Base-by-base conservation (phyloP, 805 yeast species). In the Lachancea nothofagi region DNA sequence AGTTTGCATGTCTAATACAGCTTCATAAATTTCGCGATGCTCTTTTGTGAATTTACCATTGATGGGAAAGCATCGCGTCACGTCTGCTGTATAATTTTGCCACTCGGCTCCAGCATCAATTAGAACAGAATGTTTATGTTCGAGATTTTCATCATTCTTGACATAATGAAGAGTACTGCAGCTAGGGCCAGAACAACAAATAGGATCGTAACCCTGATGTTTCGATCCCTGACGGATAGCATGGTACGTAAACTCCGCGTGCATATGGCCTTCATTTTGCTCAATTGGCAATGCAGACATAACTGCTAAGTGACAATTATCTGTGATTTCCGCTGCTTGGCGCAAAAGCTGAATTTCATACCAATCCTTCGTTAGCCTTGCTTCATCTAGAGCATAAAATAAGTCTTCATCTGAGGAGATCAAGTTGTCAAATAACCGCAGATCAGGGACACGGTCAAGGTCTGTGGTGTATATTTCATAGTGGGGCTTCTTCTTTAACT, bases 41-140 rank as follows among this genome's bases (percentile, higher is more conserved):
- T 93, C 97, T 46, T 74, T 75, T 7, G 89, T 76, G 88, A 96
- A 90, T 40, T 80, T 78, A 5, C 98, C 98, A 46, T 70, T 74
- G 40, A 87, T 78, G 21, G 98, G 98, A 75, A 88, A 90, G 57
- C 94, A 84, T 58, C 98, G 75, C 12, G 98, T 93, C 30, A 93
- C 96, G 59, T 90, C 98, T 31, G 87, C 72, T 2, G 96, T 89
- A 62, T 90, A 90, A 59, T 86, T 79, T 48, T 77, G 75, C 96
- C 97, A 90, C 64, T 90, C 97, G 2, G 96, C 95, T 41, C 98
- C 98, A 7, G 97, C 97, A 66, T 90, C 98, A 39, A 90, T 80
- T 45, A 90, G 72, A 9, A 90, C 72, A 5, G 89, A 73, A 33
- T 74, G 77, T 53, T 77, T 79, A 14, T 72, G 74, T 8, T 60